Evolutionary conservation across 2,329 filamentous ascomycete genomes (phyloP).

Genomic region (Aspergillus sp.): DNA sequence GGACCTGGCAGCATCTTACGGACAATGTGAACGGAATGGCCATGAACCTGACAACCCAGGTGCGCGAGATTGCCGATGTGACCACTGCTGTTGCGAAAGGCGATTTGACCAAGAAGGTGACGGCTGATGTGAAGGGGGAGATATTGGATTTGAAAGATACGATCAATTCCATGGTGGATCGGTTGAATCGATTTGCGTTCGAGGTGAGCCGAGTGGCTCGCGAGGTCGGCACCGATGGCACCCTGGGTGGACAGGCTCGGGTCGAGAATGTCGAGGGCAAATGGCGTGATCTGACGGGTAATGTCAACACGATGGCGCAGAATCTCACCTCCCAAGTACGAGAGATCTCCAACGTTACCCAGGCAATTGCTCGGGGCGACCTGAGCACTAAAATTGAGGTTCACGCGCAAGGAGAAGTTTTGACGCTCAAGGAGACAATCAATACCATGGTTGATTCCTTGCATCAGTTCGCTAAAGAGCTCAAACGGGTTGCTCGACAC

Average conservation of each 20-base stretch:
- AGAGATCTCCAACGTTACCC: conserved; percentile 86
- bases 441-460: conserved; percentile 97
- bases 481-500: conserved; percentile 91
- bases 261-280: conserved; percentile 58
- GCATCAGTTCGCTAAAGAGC: conserved; percentile 91
- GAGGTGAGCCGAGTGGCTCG: conserved; percentile 58
- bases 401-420: conserved; percentile 87
- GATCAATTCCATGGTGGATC: conserved; percentile 60
- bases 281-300: conserved; percentile 58
- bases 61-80: conserved; percentile 93
- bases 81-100: conserved; percentile 91
- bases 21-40: conserved; percentile 98
- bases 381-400: conserved; percentile 95
- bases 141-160: conserved; percentile 93
- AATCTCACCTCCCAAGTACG: conserved; percentile 62
- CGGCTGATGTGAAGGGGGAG: conserved; percentile 85
- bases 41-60: conserved; percentile 94
- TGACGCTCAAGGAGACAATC: conserved; percentile 89
- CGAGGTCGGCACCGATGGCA: conserved; percentile 56
- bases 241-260: conserved; percentile 54
- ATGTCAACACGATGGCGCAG: conserved; percentile 59
- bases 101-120: conserved; percentile 92
- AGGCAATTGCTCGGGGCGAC: conserved; percentile 90
- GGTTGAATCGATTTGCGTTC: conserved; percentile 54
- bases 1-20: conserved; percentile 93